Conservation (phyloP, 768 basidiomycete species). For the Favolaschia claudopus region DNA sequence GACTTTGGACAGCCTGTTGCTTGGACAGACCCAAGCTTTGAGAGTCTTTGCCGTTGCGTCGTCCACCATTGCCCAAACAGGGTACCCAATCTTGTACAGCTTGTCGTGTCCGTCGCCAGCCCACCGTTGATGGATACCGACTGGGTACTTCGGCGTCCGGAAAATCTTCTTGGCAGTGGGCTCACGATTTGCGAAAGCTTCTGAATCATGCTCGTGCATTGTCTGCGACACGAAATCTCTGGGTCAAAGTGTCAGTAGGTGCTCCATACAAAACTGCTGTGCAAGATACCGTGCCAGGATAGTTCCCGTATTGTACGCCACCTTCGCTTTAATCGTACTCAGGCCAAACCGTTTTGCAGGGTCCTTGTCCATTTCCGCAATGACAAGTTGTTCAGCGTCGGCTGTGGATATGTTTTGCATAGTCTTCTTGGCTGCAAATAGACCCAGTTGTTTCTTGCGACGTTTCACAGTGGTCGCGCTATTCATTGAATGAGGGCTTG, state of each 20-base stretch:
- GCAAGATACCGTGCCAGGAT: constrained; percentile 17
- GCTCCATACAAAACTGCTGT: neutral
- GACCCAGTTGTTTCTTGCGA: constrained; percentile 22
- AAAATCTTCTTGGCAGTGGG: constrained; percentile 31
- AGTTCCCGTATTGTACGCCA: constrained; percentile 26
- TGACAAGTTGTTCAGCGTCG: constrained; percentile 29
- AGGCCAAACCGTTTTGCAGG: constrained; percentile 24
- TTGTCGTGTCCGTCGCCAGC: constrained; percentile 44
- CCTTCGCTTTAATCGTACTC: constrained; percentile 25
- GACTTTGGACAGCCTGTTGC: constrained; percentile 30
- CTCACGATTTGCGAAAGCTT: constrained; percentile 8
- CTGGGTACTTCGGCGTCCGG: constrained; percentile 20
- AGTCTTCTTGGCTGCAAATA: constrained; percentile 25
- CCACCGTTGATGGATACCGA: constrained; percentile 41
- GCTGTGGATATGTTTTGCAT: constrained; percentile 21
- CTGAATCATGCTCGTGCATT: constrained; percentile 14
- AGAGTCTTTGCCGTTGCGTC: constrained; percentile 27
- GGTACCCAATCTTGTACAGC: constrained; percentile 38
- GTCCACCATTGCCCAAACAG: constrained; percentile 40
- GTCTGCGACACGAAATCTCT: constrained; percentile 4
- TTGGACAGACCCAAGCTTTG: constrained; percentile 35
- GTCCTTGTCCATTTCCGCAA: constrained; percentile 33
- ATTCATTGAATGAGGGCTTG: neutral
- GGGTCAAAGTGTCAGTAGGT: neutral
- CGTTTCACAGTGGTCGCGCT: constrained; percentile 29